Evolutionary conservation across 768 basidiomycete species (phyloP), one percentile per base, ranked within the genome.

Genomic region (Russula ochroleuca): DNA sequence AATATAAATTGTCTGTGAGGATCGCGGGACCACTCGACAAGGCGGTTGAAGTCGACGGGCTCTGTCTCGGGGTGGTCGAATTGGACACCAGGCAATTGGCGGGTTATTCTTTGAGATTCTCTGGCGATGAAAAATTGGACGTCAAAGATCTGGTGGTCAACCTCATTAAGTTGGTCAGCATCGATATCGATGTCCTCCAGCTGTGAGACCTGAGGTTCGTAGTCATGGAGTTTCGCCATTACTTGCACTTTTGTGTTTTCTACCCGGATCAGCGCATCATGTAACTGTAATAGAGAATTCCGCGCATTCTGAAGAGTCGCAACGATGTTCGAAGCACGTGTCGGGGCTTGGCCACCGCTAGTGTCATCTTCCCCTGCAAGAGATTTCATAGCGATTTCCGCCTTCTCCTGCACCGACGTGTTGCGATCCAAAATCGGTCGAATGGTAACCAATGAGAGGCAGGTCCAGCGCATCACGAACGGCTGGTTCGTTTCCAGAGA

Each of bases 391-490:
- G 35, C 35, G 0, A 4, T 19, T 9, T 1, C 3, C 35, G 52
- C 52, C 13, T 13, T 1, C 0, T 15, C 0, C 8, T n/a, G 52
- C 13, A 38, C 13, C 2, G 3, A 5, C 14, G 1, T 3, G 5
- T 33, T 15, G 35, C 35, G 3, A 23, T 21, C 21, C 14, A 53
- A 31, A 37, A 21, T 15, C 21, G 11, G 21, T 21, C 52, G 35
- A 21, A 33, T 53, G 14, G 21, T n/a, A 11, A 53, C 7, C 5
- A 53, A 15, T 23, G 52, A 53, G 23, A 53, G 35, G 21, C 52
- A 53, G 35, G 55, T 57, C 55, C 55, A 57, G 14, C 52, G 35
- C n/a, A 14, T 23, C n/a, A 53, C 35, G 11, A 53, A 53, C 2
- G 19, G 11, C n/a, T 21, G 5, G 28, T 56, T 40, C 5, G 2